Evolutionary conservation across 768 basidiomycete species (phyloP), one percentile per base, ranked within the genome.

Genomic region (Pleurotus ostreatus): DNA sequence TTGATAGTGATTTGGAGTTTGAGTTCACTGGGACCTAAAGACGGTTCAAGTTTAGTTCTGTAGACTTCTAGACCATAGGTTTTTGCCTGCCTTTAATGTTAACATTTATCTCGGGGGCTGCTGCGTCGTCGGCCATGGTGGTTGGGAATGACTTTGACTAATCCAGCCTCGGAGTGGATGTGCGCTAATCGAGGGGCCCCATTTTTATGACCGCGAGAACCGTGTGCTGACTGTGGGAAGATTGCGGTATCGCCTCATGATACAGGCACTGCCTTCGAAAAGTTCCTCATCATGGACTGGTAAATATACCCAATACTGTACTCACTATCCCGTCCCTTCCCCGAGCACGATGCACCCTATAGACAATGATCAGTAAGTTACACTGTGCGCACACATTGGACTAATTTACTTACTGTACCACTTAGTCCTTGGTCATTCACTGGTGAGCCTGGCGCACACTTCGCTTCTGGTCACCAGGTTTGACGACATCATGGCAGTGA

Each of bases 1-100:
- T 79, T 71, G 66, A 98, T 93, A 30, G 83, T 78, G 57, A 98
- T 87, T 66, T 92, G 84, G 34, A 98, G 81, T 77, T 97, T 98
- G 73, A 96, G 79, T 73, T 98, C 95, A 66, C 82, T 91, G 0
- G 94, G 93, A 5, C 94, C 92, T 90, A 57, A 34, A 34, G 30
- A 9, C 3, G 30, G 8, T 34, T 34, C 8, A 34, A 34, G 0
- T 4, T 34, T 9, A 34, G 30, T 11, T 11, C 30, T 34, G 30
- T 11, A 9, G 30, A 8, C 11, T 34, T 11, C 9, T 3, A 15
- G n/a, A 18, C 3, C 13, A 6, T 8, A 18, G 26, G 12, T 37
- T 4, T 3, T 25, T 16, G 7, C 6, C 5, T 57, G 86, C 88
- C 88, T 70, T 89, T 90, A 67, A 90, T 72, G 66, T 84, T 84